Evolutionary conservation across 2,329 filamentous ascomycete genomes (phyloP), one percentile per base, ranked within the genome.

Genomic region (Exophiala alcalophila): DNA sequence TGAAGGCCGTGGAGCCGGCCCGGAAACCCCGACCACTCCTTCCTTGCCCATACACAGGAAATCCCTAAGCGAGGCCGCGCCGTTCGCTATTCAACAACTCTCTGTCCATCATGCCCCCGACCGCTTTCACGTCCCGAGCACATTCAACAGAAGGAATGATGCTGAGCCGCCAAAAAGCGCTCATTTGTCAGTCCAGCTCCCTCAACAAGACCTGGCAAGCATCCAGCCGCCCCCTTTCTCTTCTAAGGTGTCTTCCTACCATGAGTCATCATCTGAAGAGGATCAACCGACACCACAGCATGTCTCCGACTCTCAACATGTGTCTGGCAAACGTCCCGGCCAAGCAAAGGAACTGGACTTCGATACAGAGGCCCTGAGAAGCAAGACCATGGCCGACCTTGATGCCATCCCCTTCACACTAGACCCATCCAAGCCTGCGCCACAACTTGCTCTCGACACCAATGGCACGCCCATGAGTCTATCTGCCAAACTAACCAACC

Each of bases 341-440:
- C 26, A 46, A 21, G 29, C 29, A 5, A 47, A 67, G 9, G 62
- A 65, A 52, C 58, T 66, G 16, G 75, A 78, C 54, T 77, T 78
- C 47, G 66, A 71, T 2, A 58, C 57, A 2, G 60, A 68, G 12
- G 50, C 63, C 10, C 64, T 78, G 2, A 62, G 63, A 24, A 58
- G 61, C 10, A 75, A 74, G 61, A 59, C 60, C 1, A 76, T 73
- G 44, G 55, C 65, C 0, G 62, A 72, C n/a, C 65, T 78, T 3
- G 68, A 69, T 47, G 61, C 63, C 3, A 71, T 78, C 48, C 60
- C 66, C 4, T 78, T 78, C 51, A 71, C 76, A 36, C 60, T 59
- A 19, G 62, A 63, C 12, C 69, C 67, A 8, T 55, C 58, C 8
- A 47, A 56, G 11, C 54, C 58, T 9, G 47, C 54, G n/a, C 53